Evolutionary conservation across 2,329 filamentous ascomycete species (phyloP), one percentile per base, ranked within the genome.

Genomic region (Teratosphaeriaceae sp.): DNA sequence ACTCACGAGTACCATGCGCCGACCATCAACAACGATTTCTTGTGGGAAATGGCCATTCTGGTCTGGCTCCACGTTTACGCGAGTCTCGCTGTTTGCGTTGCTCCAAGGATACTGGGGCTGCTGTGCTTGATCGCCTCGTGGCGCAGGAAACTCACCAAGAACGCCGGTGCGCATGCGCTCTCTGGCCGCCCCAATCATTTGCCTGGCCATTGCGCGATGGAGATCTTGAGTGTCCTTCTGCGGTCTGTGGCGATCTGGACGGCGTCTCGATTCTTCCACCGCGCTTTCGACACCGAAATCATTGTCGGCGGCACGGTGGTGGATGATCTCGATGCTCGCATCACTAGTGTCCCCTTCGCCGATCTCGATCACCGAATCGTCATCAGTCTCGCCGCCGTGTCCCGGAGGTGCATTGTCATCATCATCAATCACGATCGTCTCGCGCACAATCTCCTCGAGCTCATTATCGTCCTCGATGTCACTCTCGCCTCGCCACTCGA

Each of bases 351-450:
- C 50, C 29, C 47, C 53, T 26, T 43, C 24, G 39, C 54, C 48
- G 15, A 47, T 26, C 18, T 49, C 52, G 8, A 40, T 34, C 18
- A 46, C 44, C 19, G 47, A 50, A 27, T 56, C 49, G 13, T 53
- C 52, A 41, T 57, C 53, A 22, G 45, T 44, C 38, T 48, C 46
- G 36, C 44, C 48, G 12, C 29, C 30, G 29, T 20, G 30, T 29
- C 68, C 66, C 66, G 9, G n/a, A n/a, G 13, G 13, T 40, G 65
- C 66, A 33, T 77, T 74, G 41, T 80, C 75, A 51, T 79, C 76
- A 54, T 80, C 76, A 41, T 78, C 77, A 43, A 82, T 74, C 41
- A 81, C 73, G 52, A 82, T 80, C 45, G 80, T 74, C 59, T 82
- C 79, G 38, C 76, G 73, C 41, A 82, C 76, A 22, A 79, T 74